These are phyloP conservation scores for Solanum sitiens DNA, from an alignment of 257 asterid genomes.

Conservation along the genomic window DNA sequence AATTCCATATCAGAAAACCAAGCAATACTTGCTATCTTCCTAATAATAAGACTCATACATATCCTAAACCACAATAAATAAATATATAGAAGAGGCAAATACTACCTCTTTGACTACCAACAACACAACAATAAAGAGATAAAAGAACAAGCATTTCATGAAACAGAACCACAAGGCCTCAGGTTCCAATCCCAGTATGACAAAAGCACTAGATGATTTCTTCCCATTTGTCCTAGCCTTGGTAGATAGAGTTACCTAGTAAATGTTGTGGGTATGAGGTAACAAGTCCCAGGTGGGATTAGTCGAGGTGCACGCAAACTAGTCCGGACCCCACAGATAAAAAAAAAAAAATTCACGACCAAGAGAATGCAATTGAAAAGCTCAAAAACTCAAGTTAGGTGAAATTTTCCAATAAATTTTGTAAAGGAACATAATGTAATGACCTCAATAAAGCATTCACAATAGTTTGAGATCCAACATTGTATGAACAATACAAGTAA, in stretches of 20 bases:
- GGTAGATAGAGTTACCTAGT: neutral
- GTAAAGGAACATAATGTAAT: neutral
- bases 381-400: neutral
- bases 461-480: neutral
- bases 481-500: neutral
- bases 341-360: neutral
- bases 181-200: neutral
- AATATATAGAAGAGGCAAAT: neutral
- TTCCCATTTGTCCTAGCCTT: neutral
- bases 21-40: neutral
- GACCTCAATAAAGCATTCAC: neutral
- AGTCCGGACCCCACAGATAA: neutral
- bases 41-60: neutral
- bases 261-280: neutral
- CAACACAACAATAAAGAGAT: neutral
- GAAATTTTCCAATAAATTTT: neutral
- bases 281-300: neutral
- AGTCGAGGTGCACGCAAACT: neutral
- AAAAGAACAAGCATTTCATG: neutral
- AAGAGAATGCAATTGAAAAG: neutral
- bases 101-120: neutral
- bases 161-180: neutral
- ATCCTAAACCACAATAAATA: neutral
- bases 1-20: neutral
- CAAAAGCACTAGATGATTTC: neutral